These are phyloP conservation scores for Globisporangium radiosum DNA, from an alignment of 352 stramenopile genomes.

Conservation along the genomic window DNA sequence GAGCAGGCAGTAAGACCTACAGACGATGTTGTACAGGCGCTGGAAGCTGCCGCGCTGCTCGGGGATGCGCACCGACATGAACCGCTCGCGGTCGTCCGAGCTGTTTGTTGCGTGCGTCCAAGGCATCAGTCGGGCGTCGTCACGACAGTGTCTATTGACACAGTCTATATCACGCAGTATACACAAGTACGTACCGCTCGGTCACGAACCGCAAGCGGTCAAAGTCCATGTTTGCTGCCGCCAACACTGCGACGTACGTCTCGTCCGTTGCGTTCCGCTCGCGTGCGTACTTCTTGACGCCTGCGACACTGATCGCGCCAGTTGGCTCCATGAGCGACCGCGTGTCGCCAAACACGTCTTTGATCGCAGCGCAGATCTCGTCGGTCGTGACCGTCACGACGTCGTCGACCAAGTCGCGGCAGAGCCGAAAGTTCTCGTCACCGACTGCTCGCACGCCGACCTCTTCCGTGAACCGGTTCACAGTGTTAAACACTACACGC, in stretches of 20 bases:
- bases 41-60: constrained; percentile 92
- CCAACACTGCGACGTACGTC: constrained; percentile 93
- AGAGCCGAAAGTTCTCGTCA: constrained; percentile 94
- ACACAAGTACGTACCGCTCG: constrained; percentile 26
- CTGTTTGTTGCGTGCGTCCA: constrained; percentile 17
- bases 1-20: constrained; percentile 19
- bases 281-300: constrained; percentile 92
- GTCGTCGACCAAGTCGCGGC: constrained; percentile 92
- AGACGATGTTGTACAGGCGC: constrained; percentile 70
- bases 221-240: constrained; percentile 99
- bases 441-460: constrained; percentile 93
- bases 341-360: constrained; percentile 91
- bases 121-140: background rate
- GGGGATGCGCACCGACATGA: constrained; percentile 95
- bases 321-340: constrained; percentile 93
- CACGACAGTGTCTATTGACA: background rate
- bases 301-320: constrained; percentile 93
- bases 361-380: constrained; percentile 92
- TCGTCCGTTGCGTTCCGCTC: constrained; percentile 37
- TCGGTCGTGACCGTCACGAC: constrained; percentile 97
- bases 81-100: constrained; percentile 92
- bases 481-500: constrained; percentile 84
- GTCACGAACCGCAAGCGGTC: constrained; percentile 96
- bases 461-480: constrained; percentile 97
- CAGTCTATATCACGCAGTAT: background rate